Evolutionary conservation across 345 rosid genomes (phyloP).

Genomic region (Eucalyptus erythrocorys): DNA sequence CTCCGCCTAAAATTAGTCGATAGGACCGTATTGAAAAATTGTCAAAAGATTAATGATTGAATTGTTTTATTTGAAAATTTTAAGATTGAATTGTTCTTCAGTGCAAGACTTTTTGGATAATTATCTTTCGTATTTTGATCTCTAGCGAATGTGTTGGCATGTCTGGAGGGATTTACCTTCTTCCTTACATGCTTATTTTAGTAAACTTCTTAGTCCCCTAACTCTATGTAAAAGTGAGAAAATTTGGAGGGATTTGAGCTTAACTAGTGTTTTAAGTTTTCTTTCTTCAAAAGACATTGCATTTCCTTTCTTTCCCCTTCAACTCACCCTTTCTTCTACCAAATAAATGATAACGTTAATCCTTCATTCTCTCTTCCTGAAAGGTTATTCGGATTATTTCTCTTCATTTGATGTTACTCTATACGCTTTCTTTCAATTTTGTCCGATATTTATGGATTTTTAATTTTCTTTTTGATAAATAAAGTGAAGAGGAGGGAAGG

Average conservation of each 20-base stretch:
- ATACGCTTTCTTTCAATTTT: background rate
- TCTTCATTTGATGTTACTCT: background rate
- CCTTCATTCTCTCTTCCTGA: background rate
- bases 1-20: accelerated
- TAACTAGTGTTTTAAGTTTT: background rate
- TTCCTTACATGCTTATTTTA: background rate
- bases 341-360: background rate
- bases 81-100: background rate
- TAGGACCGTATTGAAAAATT: background rate
- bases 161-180: background rate
- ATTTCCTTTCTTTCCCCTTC: background rate
- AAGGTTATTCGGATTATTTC: background rate
- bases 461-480: background rate
- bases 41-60: background rate
- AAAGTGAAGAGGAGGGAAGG: background rate
- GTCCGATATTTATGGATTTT: background rate
- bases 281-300: background rate
- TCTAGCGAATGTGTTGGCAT: background rate
- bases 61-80: background rate
- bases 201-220: background rate
- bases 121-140: background rate
- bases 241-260: background rate
- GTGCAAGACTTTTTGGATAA: background rate
- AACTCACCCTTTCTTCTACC: background rate
- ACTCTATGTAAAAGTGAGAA: background rate